Conservation (phyloP, 305 asterid species). For the Solanum hybrid region DNA sequence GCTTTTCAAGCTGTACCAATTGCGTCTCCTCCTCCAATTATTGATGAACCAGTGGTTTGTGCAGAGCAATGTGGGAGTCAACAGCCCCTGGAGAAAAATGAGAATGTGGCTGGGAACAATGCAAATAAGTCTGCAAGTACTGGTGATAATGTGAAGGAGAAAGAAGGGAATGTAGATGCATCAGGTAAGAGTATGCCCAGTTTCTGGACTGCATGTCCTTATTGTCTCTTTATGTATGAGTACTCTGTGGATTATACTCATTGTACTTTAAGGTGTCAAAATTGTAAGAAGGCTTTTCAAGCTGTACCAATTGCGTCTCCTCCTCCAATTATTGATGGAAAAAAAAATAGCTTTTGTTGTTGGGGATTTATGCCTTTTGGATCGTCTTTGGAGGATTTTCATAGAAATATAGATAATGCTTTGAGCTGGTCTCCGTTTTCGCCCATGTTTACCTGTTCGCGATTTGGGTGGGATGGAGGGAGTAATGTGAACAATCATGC, state of each 20-base stretch:
- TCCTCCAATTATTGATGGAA: conserved; percentile 52
- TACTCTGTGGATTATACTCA: conserved; percentile 1
- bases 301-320: conserved; percentile 57
- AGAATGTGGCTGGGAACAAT: neutral
- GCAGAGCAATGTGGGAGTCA: conserved; percentile 2
- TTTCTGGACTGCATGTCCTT: conserved; percentile 89
- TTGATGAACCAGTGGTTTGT: conserved; percentile 18
- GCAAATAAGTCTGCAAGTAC: neutral
- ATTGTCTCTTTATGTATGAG: conserved; percentile 73
- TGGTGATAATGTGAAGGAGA: conserved; percentile 11
- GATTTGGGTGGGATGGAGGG: conserved; percentile 14
- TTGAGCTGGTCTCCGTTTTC: conserved; percentile 71
- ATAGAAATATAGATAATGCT: conserved; percentile 25
- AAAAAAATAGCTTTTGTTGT: conserved; percentile 45
- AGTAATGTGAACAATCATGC: conserved; percentile 13
- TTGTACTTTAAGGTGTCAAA: conserved; percentile 51
- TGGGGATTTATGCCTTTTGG: conserved; percentile 74
- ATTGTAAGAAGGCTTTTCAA: conserved; percentile 19
- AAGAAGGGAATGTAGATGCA: conserved; percentile 17
- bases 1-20: conserved; percentile 42
- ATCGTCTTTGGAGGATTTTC: conserved; percentile 32
- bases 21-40: conserved; percentile 57
- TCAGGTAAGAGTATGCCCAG: conserved; percentile 1
- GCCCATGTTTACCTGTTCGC: conserved; percentile 56
- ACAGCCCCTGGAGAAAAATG: conserved; percentile 8